These are phyloP conservation scores for Gaeumannomyces sp. DNA, from an alignment of 2,329 filamentous ascomycete species.

Conservation along the genomic window DNA sequence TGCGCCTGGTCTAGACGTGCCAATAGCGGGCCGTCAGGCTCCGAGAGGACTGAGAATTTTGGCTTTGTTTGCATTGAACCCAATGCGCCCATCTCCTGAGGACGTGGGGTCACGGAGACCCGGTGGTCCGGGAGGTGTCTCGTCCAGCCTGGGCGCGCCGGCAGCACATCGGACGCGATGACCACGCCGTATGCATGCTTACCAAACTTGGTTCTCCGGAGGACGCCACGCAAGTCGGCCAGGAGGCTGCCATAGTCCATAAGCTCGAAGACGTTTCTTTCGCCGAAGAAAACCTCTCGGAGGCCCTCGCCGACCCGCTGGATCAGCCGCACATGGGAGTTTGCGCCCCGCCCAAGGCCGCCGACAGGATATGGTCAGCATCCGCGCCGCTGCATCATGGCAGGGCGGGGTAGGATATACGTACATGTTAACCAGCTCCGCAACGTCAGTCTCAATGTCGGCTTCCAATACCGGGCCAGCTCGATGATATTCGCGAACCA, in stretches of 20 bases:
- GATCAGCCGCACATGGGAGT: constrained; percentile 13
- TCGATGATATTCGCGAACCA: not conserved
- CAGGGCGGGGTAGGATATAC: not conserved
- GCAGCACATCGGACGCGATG: constrained; percentile 25
- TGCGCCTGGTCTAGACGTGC: constrained; percentile 12
- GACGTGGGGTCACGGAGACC: not conserved
- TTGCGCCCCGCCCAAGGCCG: constrained; percentile 8
- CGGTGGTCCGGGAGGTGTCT: not conserved
- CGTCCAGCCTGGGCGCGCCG: constrained; percentile 18
- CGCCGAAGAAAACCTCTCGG: constrained; percentile 16
- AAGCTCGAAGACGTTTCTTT: constrained; percentile 15
- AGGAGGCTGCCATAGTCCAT: constrained; percentile 27
- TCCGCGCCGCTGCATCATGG: not conserved
- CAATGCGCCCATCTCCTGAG: not conserved
- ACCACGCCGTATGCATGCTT: constrained; percentile 24
- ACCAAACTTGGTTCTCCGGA: constrained; percentile 23
- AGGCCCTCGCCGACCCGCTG: constrained; percentile 12
- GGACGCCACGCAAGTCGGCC: constrained; percentile 20
- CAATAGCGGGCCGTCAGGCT: not conserved
- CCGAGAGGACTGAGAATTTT: constrained; percentile 2
- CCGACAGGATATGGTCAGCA: not conserved
- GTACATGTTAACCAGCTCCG: not conserved
- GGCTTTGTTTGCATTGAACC: not conserved
- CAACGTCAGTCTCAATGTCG: not conserved
- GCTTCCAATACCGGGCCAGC: not conserved